Base-by-base conservation (phyloP, 768 basidiomycete genomes). In the Amanita muscaria region DNA sequence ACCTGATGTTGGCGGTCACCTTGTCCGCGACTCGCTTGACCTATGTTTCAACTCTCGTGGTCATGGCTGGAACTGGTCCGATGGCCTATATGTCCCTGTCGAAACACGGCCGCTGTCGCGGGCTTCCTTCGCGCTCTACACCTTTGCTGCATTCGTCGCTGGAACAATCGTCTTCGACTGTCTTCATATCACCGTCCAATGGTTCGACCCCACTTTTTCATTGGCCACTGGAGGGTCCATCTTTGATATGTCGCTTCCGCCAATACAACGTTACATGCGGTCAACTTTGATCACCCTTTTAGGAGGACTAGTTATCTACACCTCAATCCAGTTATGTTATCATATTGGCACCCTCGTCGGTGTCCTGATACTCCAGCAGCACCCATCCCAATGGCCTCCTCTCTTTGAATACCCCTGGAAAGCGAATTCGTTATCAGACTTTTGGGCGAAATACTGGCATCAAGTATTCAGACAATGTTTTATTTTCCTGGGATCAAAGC, bases 361-460 rank as follows among this genome's bases (percentile, higher is more conserved):
- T 24, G 59, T 76, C 23, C 37, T 66, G 29, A 40, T 79, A 22
- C 67, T 82, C 36, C 53, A 56, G 19, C 77, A 81, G 55, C 50
- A 64, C 36, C 70, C 72, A 0, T 63, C 61, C 0, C 66, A 76
- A 40, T 84, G 80, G 80, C 83, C 83, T 0, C 82, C 79, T 1
- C 47, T 77, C 18, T 82, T 83, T 57, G 63, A 74, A 43, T 40
- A 60, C 5, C 83, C 83, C 3, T 84, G 74, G 72, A 32, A 56
- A 8, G 57, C 77, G 0, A 76, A 74, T 3, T 83, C 80, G 3
- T 59, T 86, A n/a, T 57, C 63, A 29, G 70, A 77, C 18, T 75
- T 80, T 46, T 86, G 83, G 84, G 65, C 70, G 3, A 56, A 49
- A 44, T 61, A 72, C n/a, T 86, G 84, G 83, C 83, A 86, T 51